Evolutionary conservation across 306 rosid genomes (phyloP).

Genomic region (Parietaria judaica): DNA sequence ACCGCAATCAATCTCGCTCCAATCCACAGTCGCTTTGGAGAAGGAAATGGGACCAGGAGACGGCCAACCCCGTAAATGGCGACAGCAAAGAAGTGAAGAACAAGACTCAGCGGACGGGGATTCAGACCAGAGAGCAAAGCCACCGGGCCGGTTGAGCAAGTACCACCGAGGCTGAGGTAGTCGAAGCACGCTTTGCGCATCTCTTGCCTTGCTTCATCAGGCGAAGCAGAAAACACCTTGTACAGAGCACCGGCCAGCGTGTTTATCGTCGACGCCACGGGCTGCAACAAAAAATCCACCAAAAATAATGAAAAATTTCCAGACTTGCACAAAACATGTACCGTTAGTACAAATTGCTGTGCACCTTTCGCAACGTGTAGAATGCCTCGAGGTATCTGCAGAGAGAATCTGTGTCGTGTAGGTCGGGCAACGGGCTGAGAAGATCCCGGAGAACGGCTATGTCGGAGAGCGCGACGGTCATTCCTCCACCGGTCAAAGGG

Average conservation of each 20-base stretch:
- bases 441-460: slow-evolving; percentile 43
- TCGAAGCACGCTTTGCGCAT: slow-evolving; percentile 52
- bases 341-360: background rate
- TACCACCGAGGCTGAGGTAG: slow-evolving; percentile 45
- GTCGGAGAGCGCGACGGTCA: slow-evolving; percentile 67
- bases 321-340: background rate
- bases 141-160: slow-evolving; percentile 41
- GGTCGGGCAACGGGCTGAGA: slow-evolving; percentile 29
- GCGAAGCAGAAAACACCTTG: slow-evolving; percentile 40
- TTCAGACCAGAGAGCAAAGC: slow-evolving; percentile 53
- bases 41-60: slow-evolving; percentile 58
- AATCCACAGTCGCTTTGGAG: slow-evolving; percentile 41
- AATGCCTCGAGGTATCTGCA: slow-evolving; percentile 47
- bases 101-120: slow-evolving; percentile 46
- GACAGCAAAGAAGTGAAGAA: slow-evolving; percentile 63
- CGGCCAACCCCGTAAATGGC: slow-evolving; percentile 59
- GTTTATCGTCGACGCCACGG: slow-evolving; percentile 51
- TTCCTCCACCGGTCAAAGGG: slow-evolving; percentile 63
- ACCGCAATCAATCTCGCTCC: slow-evolving; percentile 56
- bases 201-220: slow-evolving; percentile 37
- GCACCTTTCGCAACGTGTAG: slow-evolving; percentile 46
- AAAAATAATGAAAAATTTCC: background rate
- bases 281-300: slow-evolving; percentile 27
- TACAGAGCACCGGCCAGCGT: slow-evolving; percentile 53
- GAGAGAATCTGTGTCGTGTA: slow-evolving; percentile 32